phyloP scores from a whole-genome alignment of 176 grass and related monocot genomes.

The Tillandsia fasciculata region DNA sequence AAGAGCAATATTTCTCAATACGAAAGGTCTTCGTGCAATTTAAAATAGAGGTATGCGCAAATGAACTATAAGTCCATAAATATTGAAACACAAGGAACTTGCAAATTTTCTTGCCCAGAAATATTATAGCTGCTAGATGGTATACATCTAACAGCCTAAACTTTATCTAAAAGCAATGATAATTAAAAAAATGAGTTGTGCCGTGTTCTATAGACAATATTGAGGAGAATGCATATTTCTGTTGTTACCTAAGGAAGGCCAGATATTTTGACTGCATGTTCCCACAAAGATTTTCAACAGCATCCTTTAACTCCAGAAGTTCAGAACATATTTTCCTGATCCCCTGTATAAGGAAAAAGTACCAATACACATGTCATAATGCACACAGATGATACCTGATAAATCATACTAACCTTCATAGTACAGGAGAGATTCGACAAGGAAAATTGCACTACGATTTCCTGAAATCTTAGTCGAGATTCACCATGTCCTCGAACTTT shows the following conservation, averaged over 20 bases:
- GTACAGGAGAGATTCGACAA: neutral
- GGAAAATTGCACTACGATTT: too few species aligned
- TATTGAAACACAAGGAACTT: too few species aligned
- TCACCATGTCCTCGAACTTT: too few species aligned
- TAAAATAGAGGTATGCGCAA: too few species aligned
- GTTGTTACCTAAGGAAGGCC: conserved; percentile 73
- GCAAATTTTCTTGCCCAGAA: neutral
- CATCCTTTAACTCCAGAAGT: conserved; percentile 90
- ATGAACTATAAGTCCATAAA: too few species aligned
- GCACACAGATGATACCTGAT: neutral
- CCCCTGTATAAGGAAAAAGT: conserved; percentile 34
- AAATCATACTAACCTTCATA: conserved; percentile 1
- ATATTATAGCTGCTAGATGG: neutral
- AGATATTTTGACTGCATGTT: conserved; percentile 85
- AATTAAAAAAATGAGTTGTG: conserved; percentile 6
- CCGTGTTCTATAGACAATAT: neutral
- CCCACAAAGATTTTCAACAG: conserved; percentile 82
- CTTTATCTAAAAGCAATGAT: neutral
- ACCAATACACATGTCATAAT: neutral
- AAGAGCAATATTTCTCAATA: too few species aligned
- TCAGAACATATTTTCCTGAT: conserved; percentile 89
- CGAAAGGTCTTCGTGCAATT: too few species aligned
- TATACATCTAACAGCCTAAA: neutral
- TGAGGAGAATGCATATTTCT: neutral
- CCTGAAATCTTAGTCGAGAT: too few species aligned